Evolutionary conservation across 257 asterid species (phyloP).

Genomic region (Oldenlandia corymbosa): DNA sequence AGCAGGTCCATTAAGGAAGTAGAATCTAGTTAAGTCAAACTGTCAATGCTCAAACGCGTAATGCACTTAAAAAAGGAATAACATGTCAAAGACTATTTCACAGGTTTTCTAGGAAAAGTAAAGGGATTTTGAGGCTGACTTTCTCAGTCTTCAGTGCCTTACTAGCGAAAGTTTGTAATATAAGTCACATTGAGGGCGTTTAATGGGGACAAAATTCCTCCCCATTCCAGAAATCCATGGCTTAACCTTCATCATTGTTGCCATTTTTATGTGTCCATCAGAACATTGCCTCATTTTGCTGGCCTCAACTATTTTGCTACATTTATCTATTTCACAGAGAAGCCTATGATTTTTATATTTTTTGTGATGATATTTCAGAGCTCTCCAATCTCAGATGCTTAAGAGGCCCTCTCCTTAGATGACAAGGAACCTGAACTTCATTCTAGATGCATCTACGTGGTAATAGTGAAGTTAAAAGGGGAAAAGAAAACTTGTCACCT

Average conservation of each 20-base stretch:
- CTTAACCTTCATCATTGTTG: neutral
- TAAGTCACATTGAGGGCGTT: neutral
- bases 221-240: too few species aligned
- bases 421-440: neutral
- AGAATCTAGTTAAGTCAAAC: neutral
- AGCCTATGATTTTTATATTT: neutral
- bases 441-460: neutral
- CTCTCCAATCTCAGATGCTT: neutral
- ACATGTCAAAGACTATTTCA: neutral
- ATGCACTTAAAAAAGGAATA: neutral
- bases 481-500: neutral
- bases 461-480: neutral
- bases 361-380: neutral
- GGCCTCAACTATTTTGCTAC: neutral
- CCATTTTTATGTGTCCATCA: neutral
- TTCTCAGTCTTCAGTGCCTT: neutral
- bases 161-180: neutral
- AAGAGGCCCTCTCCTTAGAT: neutral
- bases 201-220: neutral
- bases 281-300: neutral
- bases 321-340: neutral
- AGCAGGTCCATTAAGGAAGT: neutral
- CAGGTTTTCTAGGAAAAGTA: neutral
- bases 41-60: neutral
- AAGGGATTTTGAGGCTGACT: neutral